Evolutionary conservation across 768 basidiomycete species (phyloP).

Genomic region (Russula dissimulans): DNA sequence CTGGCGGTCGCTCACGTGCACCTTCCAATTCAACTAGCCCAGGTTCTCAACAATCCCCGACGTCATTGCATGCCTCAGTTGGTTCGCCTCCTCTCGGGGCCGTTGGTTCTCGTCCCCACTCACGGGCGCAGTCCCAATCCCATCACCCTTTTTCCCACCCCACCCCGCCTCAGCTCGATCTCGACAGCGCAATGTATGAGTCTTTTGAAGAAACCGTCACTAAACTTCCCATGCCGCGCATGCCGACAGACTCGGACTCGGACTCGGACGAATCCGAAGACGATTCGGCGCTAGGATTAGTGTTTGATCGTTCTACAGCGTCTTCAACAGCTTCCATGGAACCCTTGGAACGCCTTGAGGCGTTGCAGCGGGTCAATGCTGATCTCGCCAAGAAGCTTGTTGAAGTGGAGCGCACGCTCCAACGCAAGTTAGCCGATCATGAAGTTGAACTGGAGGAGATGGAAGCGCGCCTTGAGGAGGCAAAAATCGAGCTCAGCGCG

Average conservation of each 20-base stretch:
- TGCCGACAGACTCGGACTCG: conserved; percentile 29
- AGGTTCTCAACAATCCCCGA: conserved; percentile 31
- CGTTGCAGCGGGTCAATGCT: conserved; percentile 58
- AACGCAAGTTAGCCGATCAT: conserved; percentile 61
- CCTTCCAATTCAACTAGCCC: conserved; percentile 61
- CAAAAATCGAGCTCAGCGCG: conserved; percentile 62
- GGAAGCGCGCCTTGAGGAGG: conserved; percentile 68
- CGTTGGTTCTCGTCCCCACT: conserved; percentile 50
- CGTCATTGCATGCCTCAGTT: conserved; percentile 27
- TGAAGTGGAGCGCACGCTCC: conserved; percentile 63
- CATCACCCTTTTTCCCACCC: conserved; percentile 30
- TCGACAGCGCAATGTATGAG: conserved; percentile 28
- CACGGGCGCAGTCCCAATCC: conserved; percentile 48
- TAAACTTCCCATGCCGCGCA: conserved; percentile 50
- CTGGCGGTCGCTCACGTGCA: conserved; percentile 44
- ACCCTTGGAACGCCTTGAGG: conserved; percentile 63
- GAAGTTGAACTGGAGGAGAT: conserved; percentile 79
- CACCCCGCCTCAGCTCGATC: conserved; percentile 37
- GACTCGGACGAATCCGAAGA: conserved; percentile 51
- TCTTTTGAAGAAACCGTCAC: conserved; percentile 41
- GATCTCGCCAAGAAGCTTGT: conserved; percentile 68
- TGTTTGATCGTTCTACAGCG: conserved; percentile 48
- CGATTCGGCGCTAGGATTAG: conserved; percentile 42
- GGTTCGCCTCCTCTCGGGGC: conserved; percentile 35
- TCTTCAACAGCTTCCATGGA: conserved; percentile 65